Conservation (phyloP, 2,329 filamentous ascomycete genomes). For the Phaeoacremonium minimum region DNA sequence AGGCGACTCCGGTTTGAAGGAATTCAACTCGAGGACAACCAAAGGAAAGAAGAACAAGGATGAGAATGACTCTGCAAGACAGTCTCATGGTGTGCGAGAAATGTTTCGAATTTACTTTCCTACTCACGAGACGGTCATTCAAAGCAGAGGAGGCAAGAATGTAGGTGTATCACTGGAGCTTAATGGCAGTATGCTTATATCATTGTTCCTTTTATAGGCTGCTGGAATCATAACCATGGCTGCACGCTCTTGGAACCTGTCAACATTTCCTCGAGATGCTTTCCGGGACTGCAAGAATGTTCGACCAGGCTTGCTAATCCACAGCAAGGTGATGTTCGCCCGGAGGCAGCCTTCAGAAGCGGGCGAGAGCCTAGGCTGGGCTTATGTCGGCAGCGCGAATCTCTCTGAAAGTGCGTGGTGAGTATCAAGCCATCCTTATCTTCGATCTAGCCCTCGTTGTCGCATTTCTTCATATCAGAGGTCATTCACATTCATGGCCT, state of each 20-base stretch:
- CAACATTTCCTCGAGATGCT: constrained; percentile 66
- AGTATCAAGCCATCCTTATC: constrained; percentile 27
- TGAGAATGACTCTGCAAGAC: constrained; percentile 14
- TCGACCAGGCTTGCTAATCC: constrained; percentile 71
- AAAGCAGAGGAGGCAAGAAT: constrained; percentile 57
- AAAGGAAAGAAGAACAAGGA: constrained; percentile 22
- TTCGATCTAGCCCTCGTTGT: constrained; percentile 8
- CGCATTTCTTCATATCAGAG: constrained; percentile 22
- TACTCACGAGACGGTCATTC: constrained; percentile 61
- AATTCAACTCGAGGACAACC: constrained; percentile 34
- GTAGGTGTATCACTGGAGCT: constrained; percentile 35
- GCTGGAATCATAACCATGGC: constrained; percentile 84
- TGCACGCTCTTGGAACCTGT: constrained; percentile 64
- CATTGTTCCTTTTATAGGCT: constrained; percentile 31
- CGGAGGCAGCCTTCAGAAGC: constrained; percentile 15
- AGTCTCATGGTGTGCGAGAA: constrained; percentile 26
- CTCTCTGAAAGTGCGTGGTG: constrained; percentile 90
- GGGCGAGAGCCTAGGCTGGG: constrained; percentile 52
- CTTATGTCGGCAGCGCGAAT: constrained; percentile 88
- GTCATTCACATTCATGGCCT: too few species aligned
- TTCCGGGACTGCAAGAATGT: constrained; percentile 73
- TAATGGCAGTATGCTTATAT: neutral
- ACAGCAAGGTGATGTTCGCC: constrained; percentile 73
- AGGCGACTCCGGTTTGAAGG: constrained; percentile 39
- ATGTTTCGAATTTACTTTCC: constrained; percentile 78